Evolutionary conservation across 2,329 filamentous ascomycete genomes (phyloP).

Genomic region (Fusarium tricinctum): DNA sequence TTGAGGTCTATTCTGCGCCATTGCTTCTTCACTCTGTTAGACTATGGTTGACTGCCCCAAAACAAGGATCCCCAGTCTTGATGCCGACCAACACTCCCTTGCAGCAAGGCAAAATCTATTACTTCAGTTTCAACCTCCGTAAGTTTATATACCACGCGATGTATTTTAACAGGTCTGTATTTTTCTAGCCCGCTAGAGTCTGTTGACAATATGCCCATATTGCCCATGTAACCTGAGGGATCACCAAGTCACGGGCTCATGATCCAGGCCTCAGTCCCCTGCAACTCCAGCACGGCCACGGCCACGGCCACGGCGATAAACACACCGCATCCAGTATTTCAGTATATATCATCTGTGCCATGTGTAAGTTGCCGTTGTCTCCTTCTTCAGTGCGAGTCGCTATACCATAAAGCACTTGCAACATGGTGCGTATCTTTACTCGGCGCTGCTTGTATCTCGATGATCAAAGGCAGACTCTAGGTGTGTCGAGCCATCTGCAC

Average conservation of each 20-base stretch:
- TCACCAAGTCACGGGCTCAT: conserved; percentile 18
- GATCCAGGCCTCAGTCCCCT: conserved; percentile 11
- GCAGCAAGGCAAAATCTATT: conserved; percentile 3
- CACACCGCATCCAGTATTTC: background rate
- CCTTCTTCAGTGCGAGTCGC: background rate
- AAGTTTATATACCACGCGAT: background rate
- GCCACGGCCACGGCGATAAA: background rate
- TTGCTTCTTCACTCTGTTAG: background rate
- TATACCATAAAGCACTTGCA: background rate
- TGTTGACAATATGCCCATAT: background rate
- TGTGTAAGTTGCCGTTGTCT: background rate
- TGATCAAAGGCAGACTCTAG: conserved; percentile 1
- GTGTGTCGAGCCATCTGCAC: background rate
- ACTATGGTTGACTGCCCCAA: background rate
- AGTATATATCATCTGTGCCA: background rate
- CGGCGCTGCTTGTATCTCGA: background rate
- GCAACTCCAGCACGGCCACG: conserved; percentile 10
- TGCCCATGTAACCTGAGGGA: conserved; percentile 7
- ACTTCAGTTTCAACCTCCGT: too few relatives aligned
- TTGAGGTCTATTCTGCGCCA: too few relatives aligned
- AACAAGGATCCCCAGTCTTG: background rate
- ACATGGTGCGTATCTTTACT: background rate
- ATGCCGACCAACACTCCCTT: conserved; percentile 21
- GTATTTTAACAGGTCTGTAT: background rate
- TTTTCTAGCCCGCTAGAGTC: background rate